Conservation (phyloP, 768 basidiomycete genomes). For the Russula sp. region DNA sequence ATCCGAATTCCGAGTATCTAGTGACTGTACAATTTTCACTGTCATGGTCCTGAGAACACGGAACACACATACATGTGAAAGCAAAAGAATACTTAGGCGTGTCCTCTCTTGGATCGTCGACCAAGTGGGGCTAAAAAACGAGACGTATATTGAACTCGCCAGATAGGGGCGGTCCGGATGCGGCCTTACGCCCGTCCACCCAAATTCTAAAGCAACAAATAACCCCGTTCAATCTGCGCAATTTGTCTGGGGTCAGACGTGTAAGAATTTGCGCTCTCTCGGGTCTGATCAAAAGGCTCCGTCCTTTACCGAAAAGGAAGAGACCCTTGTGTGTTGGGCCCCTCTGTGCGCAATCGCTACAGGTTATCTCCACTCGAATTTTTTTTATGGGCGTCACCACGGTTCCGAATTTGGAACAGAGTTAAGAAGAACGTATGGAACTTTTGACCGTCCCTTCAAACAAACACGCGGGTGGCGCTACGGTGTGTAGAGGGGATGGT, state of each 20-base stretch:
- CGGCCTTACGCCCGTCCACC: constrained; percentile 13
- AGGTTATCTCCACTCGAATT: constrained; percentile 12
- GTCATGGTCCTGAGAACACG: not conserved
- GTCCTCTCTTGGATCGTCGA: not conserved
- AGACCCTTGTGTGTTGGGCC: not conserved
- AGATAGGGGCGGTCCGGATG: constrained; percentile 12
- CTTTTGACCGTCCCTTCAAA: not conserved
- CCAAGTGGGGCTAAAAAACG: not conserved
- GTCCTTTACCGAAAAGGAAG: constrained; percentile 8
- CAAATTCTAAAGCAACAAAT: not conserved
- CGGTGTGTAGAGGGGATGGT: not conserved
- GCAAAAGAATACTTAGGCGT: not conserved
- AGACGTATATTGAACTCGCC: not conserved
- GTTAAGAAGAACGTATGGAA: constrained; percentile 4
- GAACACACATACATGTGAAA: not conserved
- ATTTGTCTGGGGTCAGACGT: not conserved
- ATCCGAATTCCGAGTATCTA: constrained; percentile 1
- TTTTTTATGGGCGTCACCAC: constrained; percentile 6
- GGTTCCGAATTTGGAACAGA: constrained; percentile 20
- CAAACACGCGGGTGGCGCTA: constrained; percentile 7
- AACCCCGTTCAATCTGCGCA: constrained; percentile 20
- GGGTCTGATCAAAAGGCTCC: not conserved
- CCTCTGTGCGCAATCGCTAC: constrained; percentile 1
- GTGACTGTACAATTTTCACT: too few relatives aligned
- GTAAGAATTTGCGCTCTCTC: constrained; percentile 2